Evolutionary conservation across 306 rosid genomes (phyloP).

Genomic region (Mimosa pudica): DNA sequence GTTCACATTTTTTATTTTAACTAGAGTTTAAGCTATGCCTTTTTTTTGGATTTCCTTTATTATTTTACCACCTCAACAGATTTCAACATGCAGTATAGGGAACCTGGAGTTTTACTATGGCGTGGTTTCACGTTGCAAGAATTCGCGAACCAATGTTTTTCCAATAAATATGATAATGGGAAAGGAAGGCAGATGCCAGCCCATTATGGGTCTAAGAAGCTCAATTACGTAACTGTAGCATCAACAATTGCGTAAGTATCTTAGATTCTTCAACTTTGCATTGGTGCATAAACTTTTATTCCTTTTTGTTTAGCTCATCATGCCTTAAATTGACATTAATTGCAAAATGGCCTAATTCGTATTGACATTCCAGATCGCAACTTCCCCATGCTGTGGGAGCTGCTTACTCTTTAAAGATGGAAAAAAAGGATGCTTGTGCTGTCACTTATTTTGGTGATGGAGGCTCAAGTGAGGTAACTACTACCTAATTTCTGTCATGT

Average conservation of each 20-base stretch:
- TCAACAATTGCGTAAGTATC: conserved; percentile 62
- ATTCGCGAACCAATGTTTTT: conserved; percentile 67
- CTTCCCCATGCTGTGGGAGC: conserved; percentile 96
- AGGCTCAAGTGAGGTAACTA: conserved; percentile 92
- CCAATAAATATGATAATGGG: conserved; percentile 66
- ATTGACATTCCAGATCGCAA: conserved; percentile 61
- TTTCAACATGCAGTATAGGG: conserved; percentile 56
- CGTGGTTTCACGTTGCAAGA: conserved; percentile 72
- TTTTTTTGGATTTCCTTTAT: conserved; percentile 5
- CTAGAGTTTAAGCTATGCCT: not conserved
- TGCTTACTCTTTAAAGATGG: conserved; percentile 95
- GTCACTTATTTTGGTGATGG: conserved; percentile 92
- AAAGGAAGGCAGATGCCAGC: conserved; percentile 75
- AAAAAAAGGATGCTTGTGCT: conserved; percentile 75
- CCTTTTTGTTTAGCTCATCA: not conserved
- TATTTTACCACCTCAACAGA: not conserved
- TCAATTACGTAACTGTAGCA: conserved; percentile 62
- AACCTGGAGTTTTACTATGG: conserved; percentile 67
- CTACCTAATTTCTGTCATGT: conserved; percentile 7
- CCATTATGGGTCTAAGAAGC: conserved; percentile 70
- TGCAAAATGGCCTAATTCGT: conserved; percentile 20
- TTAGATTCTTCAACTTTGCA: not conserved
- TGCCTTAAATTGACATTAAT: not conserved
- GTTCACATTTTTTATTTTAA: not conserved
- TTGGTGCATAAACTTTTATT: not conserved